A percentile compares a stretch with the other conserved stretches of the same genome.
Conservation (phyloP, 192 early-diverging fungal species). For the Thamnidium elegans region DNA sequence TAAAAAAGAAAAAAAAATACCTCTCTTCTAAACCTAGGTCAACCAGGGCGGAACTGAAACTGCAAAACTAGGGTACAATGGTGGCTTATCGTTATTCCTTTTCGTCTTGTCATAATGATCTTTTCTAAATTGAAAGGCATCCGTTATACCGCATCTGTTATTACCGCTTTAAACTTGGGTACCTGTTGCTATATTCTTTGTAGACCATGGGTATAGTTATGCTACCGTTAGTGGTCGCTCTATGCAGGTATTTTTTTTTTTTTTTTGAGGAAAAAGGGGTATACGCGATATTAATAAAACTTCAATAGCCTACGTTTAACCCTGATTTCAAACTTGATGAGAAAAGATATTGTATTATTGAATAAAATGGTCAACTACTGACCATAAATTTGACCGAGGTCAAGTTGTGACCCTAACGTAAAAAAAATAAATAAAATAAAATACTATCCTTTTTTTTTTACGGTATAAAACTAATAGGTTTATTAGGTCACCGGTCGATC, state of each 20-base stretch:
- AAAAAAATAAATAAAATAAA: slow-evolving; percentile 5
- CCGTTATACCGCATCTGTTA: slow-evolving; percentile 23
- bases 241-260: slow-evolving; percentile 45
- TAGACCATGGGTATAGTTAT: slow-evolving; percentile 52
- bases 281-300: neutral
- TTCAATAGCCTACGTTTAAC: slow-evolving; percentile 64
- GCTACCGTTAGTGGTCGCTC: slow-evolving; percentile 48
- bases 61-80: neutral
- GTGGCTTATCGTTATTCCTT: neutral
- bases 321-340: slow-evolving; percentile 65
- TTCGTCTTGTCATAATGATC: neutral
- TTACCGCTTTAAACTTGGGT: slow-evolving; percentile 43
- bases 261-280: neutral
- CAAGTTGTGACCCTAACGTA: slow-evolving; percentile 67
- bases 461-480: neutral
- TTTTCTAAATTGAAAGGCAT: slow-evolving; percentile 16
- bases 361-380: slow-evolving; percentile 53
- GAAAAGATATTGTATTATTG: slow-evolving; percentile 66
- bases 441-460: slow-evolving; percentile 1
- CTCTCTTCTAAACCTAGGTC: neutral
- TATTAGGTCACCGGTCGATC: slow-evolving; percentile 61
- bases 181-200: slow-evolving; percentile 47
- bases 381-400: slow-evolving; percentile 52
- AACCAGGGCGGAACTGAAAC: slow-evolving; percentile 4
- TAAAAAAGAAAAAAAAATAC: neutral